A percentile compares a stretch with the other conserved stretches of the same genome.
Conservation (phyloP, 208 protist genomes). For the Leishmania amazonensis region DNA sequence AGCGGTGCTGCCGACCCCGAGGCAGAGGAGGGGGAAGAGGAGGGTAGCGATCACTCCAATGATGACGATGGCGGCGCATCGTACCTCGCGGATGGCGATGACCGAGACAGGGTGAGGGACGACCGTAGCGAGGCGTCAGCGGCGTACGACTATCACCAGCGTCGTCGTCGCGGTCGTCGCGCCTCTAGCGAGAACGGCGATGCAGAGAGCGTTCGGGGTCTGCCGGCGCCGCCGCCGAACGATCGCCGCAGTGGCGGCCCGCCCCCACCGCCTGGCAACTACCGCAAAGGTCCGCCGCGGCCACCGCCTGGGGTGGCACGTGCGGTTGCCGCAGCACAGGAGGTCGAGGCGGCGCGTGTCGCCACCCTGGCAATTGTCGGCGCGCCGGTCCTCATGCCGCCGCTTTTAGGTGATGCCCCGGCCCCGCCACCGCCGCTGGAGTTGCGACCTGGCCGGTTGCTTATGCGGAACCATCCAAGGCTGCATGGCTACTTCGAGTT, state of each 20-base stretch:
- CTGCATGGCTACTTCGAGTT: constrained; percentile 75
- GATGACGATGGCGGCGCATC: neutral
- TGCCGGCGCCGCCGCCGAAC: neutral
- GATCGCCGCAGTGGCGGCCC: neutral
- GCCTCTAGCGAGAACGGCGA: neutral
- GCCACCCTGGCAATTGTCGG: constrained; percentile 27
- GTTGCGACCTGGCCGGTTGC: constrained; percentile 28
- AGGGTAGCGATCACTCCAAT: neutral
- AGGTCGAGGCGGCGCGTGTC: constrained; percentile 13
- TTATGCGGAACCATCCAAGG: constrained; percentile 51
- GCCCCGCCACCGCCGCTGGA: constrained; percentile 48
- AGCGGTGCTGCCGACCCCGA: constrained; percentile 21
- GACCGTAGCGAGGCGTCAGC: constrained; percentile 4
- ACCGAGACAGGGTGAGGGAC: neutral
- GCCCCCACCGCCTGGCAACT: constrained; percentile 10
- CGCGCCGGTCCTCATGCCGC: constrained; percentile 21
- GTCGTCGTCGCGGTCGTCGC: neutral
- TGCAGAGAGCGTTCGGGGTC: neutral
- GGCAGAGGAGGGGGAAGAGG: constrained; percentile 16
- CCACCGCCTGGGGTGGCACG: constrained; percentile 15
- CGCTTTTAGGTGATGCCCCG: constrained; percentile 17
- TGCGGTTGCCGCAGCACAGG: constrained; percentile 16
- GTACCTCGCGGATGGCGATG: neutral
- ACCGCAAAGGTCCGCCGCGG: constrained; percentile 19
- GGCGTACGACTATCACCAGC: constrained; percentile 11